Evolutionary conservation across 2,329 filamentous ascomycete species (phyloP).

Genomic region (Monilinia polystroma): DNA sequence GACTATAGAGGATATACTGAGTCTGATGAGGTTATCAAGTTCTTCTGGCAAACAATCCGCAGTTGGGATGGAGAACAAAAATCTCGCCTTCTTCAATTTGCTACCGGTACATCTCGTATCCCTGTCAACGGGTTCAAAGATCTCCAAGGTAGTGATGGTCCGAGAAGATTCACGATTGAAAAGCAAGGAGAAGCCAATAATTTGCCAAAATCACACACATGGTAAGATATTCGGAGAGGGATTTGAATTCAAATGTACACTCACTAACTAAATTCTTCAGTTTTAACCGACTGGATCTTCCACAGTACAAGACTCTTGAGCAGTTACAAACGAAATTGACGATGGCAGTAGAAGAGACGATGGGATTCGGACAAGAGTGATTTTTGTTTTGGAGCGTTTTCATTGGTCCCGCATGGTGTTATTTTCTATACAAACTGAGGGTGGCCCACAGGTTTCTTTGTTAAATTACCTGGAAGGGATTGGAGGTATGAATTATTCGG

Average conservation of each 20-base stretch:
- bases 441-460: constrained; percentile 11
- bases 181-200: constrained; percentile 91
- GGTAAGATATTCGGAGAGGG: constrained; percentile 57
- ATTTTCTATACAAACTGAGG: constrained; percentile 30
- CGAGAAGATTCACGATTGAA: constrained; percentile 94
- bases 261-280: constrained; percentile 47
- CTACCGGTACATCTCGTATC: constrained; percentile 94
- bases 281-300: constrained; percentile 96
- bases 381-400: constrained; percentile 28
- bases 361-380: constrained; percentile 96
- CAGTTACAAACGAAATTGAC: constrained; percentile 85
- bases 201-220: constrained; percentile 95
- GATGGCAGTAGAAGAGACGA: constrained; percentile 96
- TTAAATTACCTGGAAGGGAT: constrained; percentile 19
- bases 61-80: constrained; percentile 99
- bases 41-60: constrained; percentile 98
- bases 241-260: constrained; percentile 13
- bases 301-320: constrained; percentile 87
- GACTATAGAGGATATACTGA: constrained; percentile 99
- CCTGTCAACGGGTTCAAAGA: constrained; percentile 99
- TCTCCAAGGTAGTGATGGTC: constrained; percentile 93
- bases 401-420: constrained; percentile 30
- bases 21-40: constrained; percentile 93
- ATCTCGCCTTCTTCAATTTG: constrained; percentile 91
- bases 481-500: constrained; percentile 14